phyloP scores from a whole-genome alignment of 768 basidiomycete genomes.

The Podaxis sp. region DNA sequence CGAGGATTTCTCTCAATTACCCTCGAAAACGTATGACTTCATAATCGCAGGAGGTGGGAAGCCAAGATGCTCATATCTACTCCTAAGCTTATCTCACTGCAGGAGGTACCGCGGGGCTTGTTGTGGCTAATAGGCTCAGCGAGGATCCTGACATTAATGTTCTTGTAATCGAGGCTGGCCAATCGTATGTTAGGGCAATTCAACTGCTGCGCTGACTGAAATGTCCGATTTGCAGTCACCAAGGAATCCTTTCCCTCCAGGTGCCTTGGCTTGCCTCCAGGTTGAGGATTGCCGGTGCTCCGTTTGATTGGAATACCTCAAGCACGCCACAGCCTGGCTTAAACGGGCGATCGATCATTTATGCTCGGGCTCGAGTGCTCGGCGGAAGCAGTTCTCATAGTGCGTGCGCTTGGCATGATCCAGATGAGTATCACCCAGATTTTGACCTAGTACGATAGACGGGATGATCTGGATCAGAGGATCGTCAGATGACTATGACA shows the following conservation, averaged over 20 bases:
- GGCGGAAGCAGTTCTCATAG: slow-evolving; percentile 30
- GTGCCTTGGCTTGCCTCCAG: slow-evolving; percentile 18
- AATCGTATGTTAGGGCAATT: slow-evolving; percentile 19
- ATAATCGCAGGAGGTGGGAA: not conserved
- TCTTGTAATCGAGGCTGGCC: slow-evolving; percentile 28
- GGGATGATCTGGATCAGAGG: slow-evolving; percentile 26
- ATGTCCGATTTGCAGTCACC: slow-evolving; percentile 15
- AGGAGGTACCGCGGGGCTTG: slow-evolving; percentile 26
- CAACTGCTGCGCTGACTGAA: not conserved
- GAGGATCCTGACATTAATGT: slow-evolving; percentile 25
- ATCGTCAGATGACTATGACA: slow-evolving; percentile 24
- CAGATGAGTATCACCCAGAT: no score
- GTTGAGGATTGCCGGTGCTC: slow-evolving; percentile 14
- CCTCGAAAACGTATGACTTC: not conserved
- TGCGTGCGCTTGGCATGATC: slow-evolving; percentile 11
- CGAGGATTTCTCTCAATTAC: not conserved
- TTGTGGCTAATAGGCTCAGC: slow-evolving; percentile 26
- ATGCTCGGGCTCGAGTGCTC: slow-evolving; percentile 26
- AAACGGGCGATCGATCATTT: slow-evolving; percentile 20
- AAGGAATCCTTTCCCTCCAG: slow-evolving; percentile 16
- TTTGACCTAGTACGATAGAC: slow-evolving; percentile 14
- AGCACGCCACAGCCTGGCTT: slow-evolving; percentile 26
- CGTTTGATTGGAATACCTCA: slow-evolving; percentile 30
- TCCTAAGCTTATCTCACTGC: not conserved
- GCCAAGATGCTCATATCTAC: not conserved